Conservation (phyloP, 805 yeast species). For the Lachancea sp. region DNA sequence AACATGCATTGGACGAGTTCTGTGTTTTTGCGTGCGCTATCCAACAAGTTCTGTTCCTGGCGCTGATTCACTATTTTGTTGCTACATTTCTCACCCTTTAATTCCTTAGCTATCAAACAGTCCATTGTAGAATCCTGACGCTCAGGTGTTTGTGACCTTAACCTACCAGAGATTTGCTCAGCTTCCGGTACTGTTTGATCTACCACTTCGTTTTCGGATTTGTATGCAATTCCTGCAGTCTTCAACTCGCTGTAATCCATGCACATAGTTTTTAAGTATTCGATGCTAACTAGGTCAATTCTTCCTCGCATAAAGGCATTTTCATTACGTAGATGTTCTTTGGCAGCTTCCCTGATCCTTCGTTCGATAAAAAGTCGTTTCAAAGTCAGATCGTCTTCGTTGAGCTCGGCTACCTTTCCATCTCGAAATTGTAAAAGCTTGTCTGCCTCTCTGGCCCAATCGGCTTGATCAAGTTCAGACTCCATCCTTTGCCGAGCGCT, state of each 20-base stretch:
- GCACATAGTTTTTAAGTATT: conserved; percentile 3
- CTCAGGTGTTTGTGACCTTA: conserved; percentile 1
- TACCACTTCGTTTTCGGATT: conserved; percentile 1
- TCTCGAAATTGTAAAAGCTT: conserved; percentile 14
- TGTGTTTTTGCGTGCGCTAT: conserved; percentile 14
- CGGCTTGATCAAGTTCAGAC: background rate
- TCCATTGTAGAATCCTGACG: conserved; percentile 17
- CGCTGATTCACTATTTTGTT: conserved; percentile 4
- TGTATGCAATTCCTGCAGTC: conserved; percentile 14
- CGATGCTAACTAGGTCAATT: conserved; percentile 20
- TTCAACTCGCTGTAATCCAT: conserved; percentile 8
- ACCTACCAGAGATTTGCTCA: background rate
- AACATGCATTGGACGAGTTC: conserved; percentile 12
- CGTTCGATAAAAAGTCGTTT: conserved; percentile 18
- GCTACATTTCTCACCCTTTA: conserved; percentile 12
- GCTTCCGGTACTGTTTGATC: background rate
- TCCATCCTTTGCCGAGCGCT: no score
- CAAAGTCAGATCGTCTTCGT: conserved; percentile 4
- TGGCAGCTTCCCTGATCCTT: conserved; percentile 16
- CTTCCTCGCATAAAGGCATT: conserved; percentile 22
- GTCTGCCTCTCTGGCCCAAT: conserved; percentile 3
- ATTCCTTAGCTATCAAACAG: conserved; percentile 19
- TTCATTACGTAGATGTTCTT: conserved; percentile 17
- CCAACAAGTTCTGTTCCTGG: conserved; percentile 6
- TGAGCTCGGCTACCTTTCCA: conserved; percentile 3